Evolutionary conservation across 441 rosid species (phyloP), one percentile per base, ranked within the genome.

Genomic region (Populus hybrid): DNA sequence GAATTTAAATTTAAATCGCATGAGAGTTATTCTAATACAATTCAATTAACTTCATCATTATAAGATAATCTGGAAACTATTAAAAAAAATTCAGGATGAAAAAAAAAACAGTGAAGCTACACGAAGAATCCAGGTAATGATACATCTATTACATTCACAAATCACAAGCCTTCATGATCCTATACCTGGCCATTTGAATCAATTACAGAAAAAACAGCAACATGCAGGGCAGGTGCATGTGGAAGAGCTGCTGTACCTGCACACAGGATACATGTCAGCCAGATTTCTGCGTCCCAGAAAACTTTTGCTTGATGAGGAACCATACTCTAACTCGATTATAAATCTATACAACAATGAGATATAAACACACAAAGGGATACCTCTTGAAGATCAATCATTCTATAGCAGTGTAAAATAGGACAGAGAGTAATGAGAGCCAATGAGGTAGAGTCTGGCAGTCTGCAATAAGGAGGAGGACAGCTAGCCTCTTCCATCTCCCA

Each of bases 401-500:
- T 6, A 42, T 64, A n/a, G 12, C 64, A 4, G 3, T 45, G 74
- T 7, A 64, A 35, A 14, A 59, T 9, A 70, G 73, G 67, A 40
- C 75, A n/a, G n/a, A 10, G 23, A 69, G 29, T 31, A 75, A 38
- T 73, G 81, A 63, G 33, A 67, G 38, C n/a, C 42, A 61, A 53
- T 68, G 63, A 69, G 40, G 40, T 1, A 67, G 61, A n/a, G n/a
- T n/a, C n/a, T n/a, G n/a, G n/a, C n/a, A 68, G 68, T 31, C 67
- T 31, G 53, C 28, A 16, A 42, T 20, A 40, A 0, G n/a, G 59
- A 50, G 18, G 5, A 6, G 7, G 10, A 70, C 65, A 64, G 20
- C 82, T 87, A 88, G 24, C 95, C 84, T 68, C 99, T 88, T 79
- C 90, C 99, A 20, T 95, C 98, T 6, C 97, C 97, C 6, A 79